Base-by-base conservation (phyloP, 768 basidiomycete genomes). In the Amanita jacksonii region DNA sequence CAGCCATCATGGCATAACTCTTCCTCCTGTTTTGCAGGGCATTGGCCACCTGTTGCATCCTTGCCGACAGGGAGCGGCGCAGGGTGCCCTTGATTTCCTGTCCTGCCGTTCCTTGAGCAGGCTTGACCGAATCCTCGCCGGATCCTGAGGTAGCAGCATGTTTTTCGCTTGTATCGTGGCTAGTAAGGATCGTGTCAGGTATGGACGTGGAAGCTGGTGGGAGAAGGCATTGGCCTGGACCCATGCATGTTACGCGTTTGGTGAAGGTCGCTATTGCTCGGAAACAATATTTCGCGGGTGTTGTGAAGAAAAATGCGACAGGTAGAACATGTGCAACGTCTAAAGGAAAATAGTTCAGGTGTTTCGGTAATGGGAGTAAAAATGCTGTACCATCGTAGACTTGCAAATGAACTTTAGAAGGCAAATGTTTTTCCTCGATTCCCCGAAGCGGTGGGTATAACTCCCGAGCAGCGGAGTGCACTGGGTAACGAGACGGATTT, bases 341-440 rank as follows among this genome's bases (percentile, higher is more conserved):
- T 86, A 45, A 47, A 15, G 31, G 12, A 3, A 18, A 30, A 43
- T 47, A 46, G 51, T 37, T 52, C n/a, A n/a, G n/a, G 59, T 45
- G 6, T 54, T 59, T 9, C 56, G 39, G 35, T 18, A 13, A 33
- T 34, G 22, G 20, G n/a, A n/a, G n/a, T n/a, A n/a, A n/a, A n/a
- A 15, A 20, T 33, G 57, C 66, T 58, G 52, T 60, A 73, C 88
- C 90, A 56, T 97, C 92, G 56, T 91, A 96, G 1, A 96, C 79
- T 59, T 97, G 92, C 8, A 97, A 67, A 64, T 97, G 92, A n/a
- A 94, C 90, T 45, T 81, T 70, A 1, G 92, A 91, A 2, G 85
- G 68, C n/a, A 60, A 57, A 51, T 63, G 62, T 8, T 68, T 67
- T 12, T 60, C 53, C 54, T 79, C 80, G 48, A 83, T 78, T 8